Percentiles rank a stretch among this genome's conserved stretches.
Evolutionary conservation across 352 stramenopile genomes (phyloP).

Genomic region (Nothophytophthora sp.): DNA sequence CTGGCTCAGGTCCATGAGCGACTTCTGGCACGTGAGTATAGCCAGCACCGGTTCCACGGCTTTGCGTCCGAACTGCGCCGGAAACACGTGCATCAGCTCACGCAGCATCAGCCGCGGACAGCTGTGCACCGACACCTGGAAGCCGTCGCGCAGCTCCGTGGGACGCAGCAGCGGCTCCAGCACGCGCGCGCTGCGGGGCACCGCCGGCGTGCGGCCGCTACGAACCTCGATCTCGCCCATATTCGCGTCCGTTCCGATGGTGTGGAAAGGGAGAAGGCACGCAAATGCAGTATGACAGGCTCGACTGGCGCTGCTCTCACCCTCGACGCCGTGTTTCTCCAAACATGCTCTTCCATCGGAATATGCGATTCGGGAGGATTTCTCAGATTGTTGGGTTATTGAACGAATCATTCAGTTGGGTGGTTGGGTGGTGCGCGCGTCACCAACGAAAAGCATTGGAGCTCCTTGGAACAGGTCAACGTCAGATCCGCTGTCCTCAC

Average conservation of each 20-base stretch:
- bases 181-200: constrained; percentile 18
- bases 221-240: not conserved
- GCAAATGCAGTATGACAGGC: not conserved
- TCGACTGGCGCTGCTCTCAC: too few relatives aligned
- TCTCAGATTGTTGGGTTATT: too few relatives aligned
- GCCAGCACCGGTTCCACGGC: constrained; percentile 64
- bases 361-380: too few relatives aligned
- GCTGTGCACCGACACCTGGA: constrained; percentile 82
- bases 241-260: not conserved
- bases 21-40: constrained; percentile 94
- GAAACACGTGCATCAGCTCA: constrained; percentile 85
- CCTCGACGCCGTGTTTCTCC: too few relatives aligned
- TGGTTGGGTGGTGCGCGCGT: too few relatives aligned
- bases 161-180: constrained; percentile 50
- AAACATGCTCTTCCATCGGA: too few relatives aligned
- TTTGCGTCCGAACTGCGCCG: constrained; percentile 40
- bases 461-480: too few relatives aligned
- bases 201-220: not conserved
- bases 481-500: too few relatives aligned
- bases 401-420: too few relatives aligned
- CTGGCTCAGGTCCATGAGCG: constrained; percentile 94
- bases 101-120: constrained; percentile 73
- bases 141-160: constrained; percentile 59
- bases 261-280: not conserved
- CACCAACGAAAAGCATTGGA: too few relatives aligned